Percentiles rank a stretch among this genome's conserved stretches.
These are phyloP conservation scores for Cytospora piceicola DNA, from an alignment of 2,329 filamentous ascomycete species.

Conservation along the genomic window DNA sequence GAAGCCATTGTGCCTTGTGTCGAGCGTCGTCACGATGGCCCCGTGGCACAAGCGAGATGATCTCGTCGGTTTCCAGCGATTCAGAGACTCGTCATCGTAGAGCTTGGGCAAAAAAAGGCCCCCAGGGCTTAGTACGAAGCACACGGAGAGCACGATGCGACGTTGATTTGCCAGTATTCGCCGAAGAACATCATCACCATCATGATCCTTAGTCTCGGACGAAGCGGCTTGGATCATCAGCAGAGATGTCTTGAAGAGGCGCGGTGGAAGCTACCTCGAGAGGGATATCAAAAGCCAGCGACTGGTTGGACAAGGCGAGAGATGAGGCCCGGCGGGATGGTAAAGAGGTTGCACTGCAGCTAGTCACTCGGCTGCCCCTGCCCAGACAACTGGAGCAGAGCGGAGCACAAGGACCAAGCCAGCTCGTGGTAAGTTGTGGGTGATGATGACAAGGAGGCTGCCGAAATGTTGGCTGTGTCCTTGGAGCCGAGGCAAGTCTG, in stretches of 20 bases:
- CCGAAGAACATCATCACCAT: not conserved
- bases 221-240: slow-evolving; percentile 16
- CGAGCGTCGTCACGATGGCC: not conserved
- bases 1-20: not conserved
- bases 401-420: not conserved
- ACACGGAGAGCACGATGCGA: slow-evolving; percentile 14
- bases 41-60: slow-evolving; percentile 15
- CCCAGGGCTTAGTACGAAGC: slow-evolving; percentile 4
- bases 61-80: slow-evolving; percentile 7
- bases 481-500: not conserved
- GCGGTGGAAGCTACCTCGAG: slow-evolving; percentile 9
- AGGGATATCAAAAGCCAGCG: slow-evolving; percentile 1
- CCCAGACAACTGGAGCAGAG: not conserved
- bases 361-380: not conserved
- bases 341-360: slow-evolving; percentile 6
- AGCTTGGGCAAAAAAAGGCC: slow-evolving; percentile 16
- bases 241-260: slow-evolving; percentile 8
- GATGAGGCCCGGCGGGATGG: slow-evolving; percentile 11
- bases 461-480: not conserved
- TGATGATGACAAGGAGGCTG: not conserved
- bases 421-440: not conserved
- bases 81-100: slow-evolving; percentile 10
- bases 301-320: slow-evolving; percentile 18
- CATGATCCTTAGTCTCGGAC: slow-evolving; percentile 2
- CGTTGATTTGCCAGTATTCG: slow-evolving; percentile 4